Evolutionary conservation across 1,139 yeast genomes (phyloP).

Genomic region (Yamadazyma jaroonii): DNA sequence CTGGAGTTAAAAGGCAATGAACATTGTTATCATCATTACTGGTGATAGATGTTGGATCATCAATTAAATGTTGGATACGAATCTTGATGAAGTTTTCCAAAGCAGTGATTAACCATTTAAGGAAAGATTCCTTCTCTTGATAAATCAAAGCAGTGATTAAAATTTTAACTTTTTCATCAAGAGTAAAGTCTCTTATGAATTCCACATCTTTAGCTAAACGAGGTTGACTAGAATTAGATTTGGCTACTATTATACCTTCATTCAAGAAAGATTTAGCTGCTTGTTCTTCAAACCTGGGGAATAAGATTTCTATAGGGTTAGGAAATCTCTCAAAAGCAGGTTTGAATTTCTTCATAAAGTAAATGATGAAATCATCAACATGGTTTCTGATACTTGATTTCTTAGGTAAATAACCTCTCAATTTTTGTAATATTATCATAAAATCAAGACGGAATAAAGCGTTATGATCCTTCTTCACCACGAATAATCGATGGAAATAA

Average conservation of each 20-base stretch:
- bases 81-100: slow-evolving; percentile 29
- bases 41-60: not conserved
- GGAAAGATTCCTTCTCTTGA: slow-evolving; percentile 38
- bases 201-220: slow-evolving; percentile 37
- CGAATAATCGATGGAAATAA: slow-evolving; percentile 72
- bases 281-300: slow-evolving; percentile 55
- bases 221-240: slow-evolving; percentile 22
- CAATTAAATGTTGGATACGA: slow-evolving; percentile 16
- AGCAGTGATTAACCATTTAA: slow-evolving; percentile 44
- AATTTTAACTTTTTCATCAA: slow-evolving; percentile 41
- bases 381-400: slow-evolving; percentile 48
- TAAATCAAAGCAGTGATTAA: slow-evolving; percentile 49
- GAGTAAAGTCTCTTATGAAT: slow-evolving; percentile 29
- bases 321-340: slow-evolving; percentile 49
- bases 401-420: slow-evolving; percentile 31
- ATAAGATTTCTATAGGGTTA: slow-evolving; percentile 66
- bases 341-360: slow-evolving; percentile 65
- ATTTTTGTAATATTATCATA: slow-evolving; percentile 40
- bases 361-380: slow-evolving; percentile 63
- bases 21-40: slow-evolving; percentile 1
- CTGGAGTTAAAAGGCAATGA: slow-evolving; percentile 10
- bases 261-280: slow-evolving; percentile 36
- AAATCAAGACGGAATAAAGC: slow-evolving; percentile 74
- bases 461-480: slow-evolving; percentile 55
- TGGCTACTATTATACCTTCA: slow-evolving; percentile 48